phyloP scores from a whole-genome alignment of 352 stramenopile genomes.

The Phytophthora cryptogea region DNA sequence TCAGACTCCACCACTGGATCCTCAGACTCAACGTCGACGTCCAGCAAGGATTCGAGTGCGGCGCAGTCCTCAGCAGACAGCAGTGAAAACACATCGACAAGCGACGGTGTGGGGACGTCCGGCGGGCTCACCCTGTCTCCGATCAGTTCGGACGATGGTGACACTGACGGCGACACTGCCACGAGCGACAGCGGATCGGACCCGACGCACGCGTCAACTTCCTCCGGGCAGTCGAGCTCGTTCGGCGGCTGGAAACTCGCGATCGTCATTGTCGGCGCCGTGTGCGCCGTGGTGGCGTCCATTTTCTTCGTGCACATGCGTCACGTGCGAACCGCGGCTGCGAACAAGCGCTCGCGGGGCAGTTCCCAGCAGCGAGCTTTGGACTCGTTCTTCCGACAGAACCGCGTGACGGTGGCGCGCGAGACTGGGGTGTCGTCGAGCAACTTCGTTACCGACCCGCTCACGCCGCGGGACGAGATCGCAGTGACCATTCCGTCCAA shows the following conservation, averaged over 20 bases:
- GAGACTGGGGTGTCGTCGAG: slow-evolving; percentile 23
- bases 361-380: slow-evolving; percentile 49
- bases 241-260: slow-evolving; percentile 44
- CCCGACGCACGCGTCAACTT: slow-evolving; percentile 21
- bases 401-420: slow-evolving; percentile 41
- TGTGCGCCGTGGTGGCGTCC: slow-evolving; percentile 50
- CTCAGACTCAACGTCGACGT: slow-evolving; percentile 2
- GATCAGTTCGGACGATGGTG: slow-evolving; percentile 33
- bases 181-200: slow-evolving; percentile 11
- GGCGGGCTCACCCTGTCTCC: slow-evolving; percentile 40
- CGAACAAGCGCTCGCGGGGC: slow-evolving; percentile 33
- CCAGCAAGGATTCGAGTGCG: slow-evolving; percentile 5
- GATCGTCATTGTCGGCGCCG: slow-evolving; percentile 49
- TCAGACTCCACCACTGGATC: slow-evolving; percentile 17
- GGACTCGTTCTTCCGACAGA: slow-evolving; percentile 60
- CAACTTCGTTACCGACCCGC: slow-evolving; percentile 33
- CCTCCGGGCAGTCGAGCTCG: slow-evolving; percentile 20
- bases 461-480: slow-evolving; percentile 46
- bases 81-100: slow-evolving; percentile 6
- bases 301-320: slow-evolving; percentile 64
- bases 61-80: slow-evolving; percentile 11
- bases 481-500: slow-evolving; percentile 31
- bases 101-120: slow-evolving; percentile 16
- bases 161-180: slow-evolving; percentile 5
- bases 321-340: slow-evolving; percentile 31